Conservation (phyloP, 1,139 yeast genomes). For the Sugiyamaella neomexicana region DNA sequence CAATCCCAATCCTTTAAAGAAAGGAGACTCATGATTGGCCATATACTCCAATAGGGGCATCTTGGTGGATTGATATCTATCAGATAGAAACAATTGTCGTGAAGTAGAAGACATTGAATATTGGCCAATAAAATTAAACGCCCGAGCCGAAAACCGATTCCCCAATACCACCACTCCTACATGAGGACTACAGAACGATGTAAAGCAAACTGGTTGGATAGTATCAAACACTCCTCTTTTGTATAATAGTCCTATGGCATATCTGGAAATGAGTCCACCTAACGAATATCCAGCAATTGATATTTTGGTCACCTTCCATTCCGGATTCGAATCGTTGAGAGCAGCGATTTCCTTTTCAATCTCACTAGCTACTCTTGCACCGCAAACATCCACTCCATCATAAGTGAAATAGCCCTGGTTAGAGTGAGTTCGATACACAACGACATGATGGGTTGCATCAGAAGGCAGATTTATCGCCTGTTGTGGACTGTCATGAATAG, state of each 20-base stretch:
- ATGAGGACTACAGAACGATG: conserved; percentile 81
- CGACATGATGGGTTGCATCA: conserved; percentile 31
- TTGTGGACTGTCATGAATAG: conserved; percentile 26
- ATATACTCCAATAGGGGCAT: conserved; percentile 61
- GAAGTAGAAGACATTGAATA: conserved; percentile 68
- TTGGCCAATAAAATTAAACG: conserved; percentile 64
- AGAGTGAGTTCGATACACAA: conserved; percentile 58
- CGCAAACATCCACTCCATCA: conserved; percentile 86
- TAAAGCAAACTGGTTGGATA: conserved; percentile 46
- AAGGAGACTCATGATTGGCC: conserved; percentile 63
- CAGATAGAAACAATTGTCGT: conserved; percentile 66
- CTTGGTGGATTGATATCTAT: conserved; percentile 38
- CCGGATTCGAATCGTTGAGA: conserved; percentile 33
- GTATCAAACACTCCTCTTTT: conserved; percentile 54
- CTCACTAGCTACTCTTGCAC: conserved; percentile 71
- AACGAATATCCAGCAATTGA: conserved; percentile 79
- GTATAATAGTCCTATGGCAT: conserved; percentile 69
- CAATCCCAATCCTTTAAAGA: conserved; percentile 53
- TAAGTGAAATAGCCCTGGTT: conserved; percentile 71
- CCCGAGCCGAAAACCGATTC: conserved; percentile 43
- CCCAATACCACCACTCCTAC: conserved; percentile 75
- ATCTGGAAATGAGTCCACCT: conserved; percentile 78
- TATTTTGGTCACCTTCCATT: conserved; percentile 39
- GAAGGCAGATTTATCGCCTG: conserved; percentile 2
- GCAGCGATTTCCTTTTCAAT: conserved; percentile 50